These are phyloP conservation scores for Ceratocystiopsis brevicomis DNA, from an alignment of 2,329 filamentous ascomycete genomes.

Conservation along the genomic window DNA sequence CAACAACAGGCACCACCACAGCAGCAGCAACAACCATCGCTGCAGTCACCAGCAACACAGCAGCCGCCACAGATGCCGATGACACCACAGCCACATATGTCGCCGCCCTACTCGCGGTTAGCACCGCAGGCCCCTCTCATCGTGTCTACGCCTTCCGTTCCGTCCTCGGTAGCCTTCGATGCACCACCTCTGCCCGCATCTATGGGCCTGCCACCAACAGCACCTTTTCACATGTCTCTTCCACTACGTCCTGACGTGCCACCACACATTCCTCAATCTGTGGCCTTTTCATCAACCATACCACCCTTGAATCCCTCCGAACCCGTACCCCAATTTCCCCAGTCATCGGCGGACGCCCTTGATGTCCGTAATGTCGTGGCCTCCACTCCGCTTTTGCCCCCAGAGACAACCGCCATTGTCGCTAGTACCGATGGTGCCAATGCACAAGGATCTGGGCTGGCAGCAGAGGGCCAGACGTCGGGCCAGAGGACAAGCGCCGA, in stretches of 20 bases:
- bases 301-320: no score
- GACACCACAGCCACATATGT: neutral
- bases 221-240: slow-evolving; percentile 3
- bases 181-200: slow-evolving; percentile 16
- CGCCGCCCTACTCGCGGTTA: neutral
- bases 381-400: no score
- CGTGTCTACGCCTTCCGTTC: slow-evolving; percentile 37
- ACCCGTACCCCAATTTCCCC: no score
- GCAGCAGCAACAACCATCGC: neutral
- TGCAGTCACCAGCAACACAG: neutral
- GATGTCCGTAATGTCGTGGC: no score
- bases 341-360: no score
- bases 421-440: no score
- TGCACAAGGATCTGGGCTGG: no score
- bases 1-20: neutral
- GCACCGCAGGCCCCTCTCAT: slow-evolving; percentile 14
- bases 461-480: no score
- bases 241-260: neutral
- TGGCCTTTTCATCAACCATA: neutral
- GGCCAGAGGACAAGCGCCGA: no score
- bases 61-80: neutral
- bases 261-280: neutral
- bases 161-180: slow-evolving; percentile 16
- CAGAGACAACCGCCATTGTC: no score
- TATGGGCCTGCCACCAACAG: slow-evolving; percentile 1